Base-by-base conservation (phyloP, 306 rosid species). In the Alnus glutinosa region DNA sequence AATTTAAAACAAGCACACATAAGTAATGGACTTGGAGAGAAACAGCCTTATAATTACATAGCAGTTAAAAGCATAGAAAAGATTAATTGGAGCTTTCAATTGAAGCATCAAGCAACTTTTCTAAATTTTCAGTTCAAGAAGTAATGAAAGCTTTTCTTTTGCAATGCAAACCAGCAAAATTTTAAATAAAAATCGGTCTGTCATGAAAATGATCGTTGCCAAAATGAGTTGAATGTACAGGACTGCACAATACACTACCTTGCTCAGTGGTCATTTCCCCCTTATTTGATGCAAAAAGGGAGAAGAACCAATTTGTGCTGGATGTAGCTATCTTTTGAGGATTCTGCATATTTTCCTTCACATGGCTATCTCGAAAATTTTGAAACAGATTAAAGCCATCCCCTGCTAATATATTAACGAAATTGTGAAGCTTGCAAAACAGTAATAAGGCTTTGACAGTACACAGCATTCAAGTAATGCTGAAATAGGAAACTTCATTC, bases 281-380 rank as follows among this genome's bases (percentile, higher is more conserved):
- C 70, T 71, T 77, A 7, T 76, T 75, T 50, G 75, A 71, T n/a
- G 77, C 44, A 75, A 87, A 55, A 36, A 80, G 47, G 23, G 80
- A 82, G 81, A 19, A 55, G 54, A 85, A 55, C 87, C 88, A 87
- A 80, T 85, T 80, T 55, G 82, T 44, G 71, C 55, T 78, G 70
- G 88, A 58, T 75, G 73, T 63, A 54, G 66, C 57, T 7, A 57
- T 16, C 76, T 54, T 78, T 59, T 80, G 72, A 75, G 88, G 71
- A 71, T 36, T 77, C 47, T 80, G 71, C 77, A 70, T 19, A 77
- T 54, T 73, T 57, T 80, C 80, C n/a, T 49, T 76, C 82, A 75
- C 74, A 71, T 9, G 30, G 39, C 78, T 42, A 48, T 81, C 76
- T 13, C 82, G 57, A n/a, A 76, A 74, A 59, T 44, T 79, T 6